Base-by-base conservation (phyloP, 139 green algal genomes). In the Haematococcus lacustris region DNA sequence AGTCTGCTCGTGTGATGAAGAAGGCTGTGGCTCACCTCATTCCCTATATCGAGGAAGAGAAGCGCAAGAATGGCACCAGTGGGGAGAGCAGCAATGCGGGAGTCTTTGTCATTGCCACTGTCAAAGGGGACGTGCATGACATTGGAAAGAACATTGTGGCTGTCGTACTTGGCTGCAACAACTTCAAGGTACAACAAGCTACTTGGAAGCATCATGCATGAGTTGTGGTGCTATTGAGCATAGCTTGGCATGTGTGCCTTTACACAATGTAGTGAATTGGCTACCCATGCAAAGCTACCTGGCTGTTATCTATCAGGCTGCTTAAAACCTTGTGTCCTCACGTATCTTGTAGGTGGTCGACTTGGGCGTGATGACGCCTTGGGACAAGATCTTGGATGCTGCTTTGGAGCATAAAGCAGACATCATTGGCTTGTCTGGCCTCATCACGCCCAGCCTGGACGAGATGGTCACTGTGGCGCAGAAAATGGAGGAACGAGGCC, bases 81-180 rank as follows among this genome's bases (percentile, higher is more conserved):
- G 78, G 85, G 17, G 81, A 88, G 35, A 79, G 65, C 76, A 82
- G 66, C 50, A 90, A 93, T 67, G 93, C 92, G 5, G 94, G 95
- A 32, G 83, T 93, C 47, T 89, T 99, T 65, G 86, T 99, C 34
- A 96, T 99, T 67, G 95, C 95, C 32, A 99, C 95, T 0, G 95
- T 98, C 23, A 98, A 98, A 84, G 95, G 95, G 30, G 95, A 99
- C 73, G 95, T 99, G 66, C 95, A 99, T 70, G 95, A 99, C 85
- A 99, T 99, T 38, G 95, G 95, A 75, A 99, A 99, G 85, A 99
- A 99, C 89, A 99, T 99, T 60, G 95, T 99, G 50, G 76, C 86
- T 2, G 95, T 99, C 9, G 95, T 99, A 73, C 82, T 99, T 70
- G 95, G 95, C 38, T 99, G 95, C 92, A 99, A 99, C 88, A 99